A percentile compares a stretch with the other conserved stretches of the same genome.
These are phyloP conservation scores for Cyclotella kingstonii DNA, from an alignment of 108 stramenopile genomes.

Conservation along the genomic window DNA sequence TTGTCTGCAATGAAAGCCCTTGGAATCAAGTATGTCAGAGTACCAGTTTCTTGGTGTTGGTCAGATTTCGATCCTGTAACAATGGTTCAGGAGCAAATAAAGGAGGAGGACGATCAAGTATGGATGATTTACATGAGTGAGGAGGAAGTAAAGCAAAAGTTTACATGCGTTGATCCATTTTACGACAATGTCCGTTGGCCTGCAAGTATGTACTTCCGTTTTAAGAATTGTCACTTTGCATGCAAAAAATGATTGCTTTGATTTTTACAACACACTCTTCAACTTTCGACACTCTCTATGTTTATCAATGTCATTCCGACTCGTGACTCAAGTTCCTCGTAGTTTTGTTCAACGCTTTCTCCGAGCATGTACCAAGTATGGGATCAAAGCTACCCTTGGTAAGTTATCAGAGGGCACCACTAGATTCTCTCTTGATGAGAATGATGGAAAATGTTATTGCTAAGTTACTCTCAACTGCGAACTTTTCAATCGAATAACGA, in stretches of 20 bases:
- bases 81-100: conserved; percentile 26
- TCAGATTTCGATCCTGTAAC: conserved; percentile 57
- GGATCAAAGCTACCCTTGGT: conserved; percentile 46
- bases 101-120: conserved; percentile 3
- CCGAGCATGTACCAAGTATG: conserved; percentile 50
- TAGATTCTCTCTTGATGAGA: too few species aligned
- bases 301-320: too few species aligned
- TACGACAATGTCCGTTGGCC: conserved; percentile 59
- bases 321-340: conserved; percentile 43
- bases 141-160: conserved; percentile 44
- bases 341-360: conserved; percentile 50
- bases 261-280: too few species aligned
- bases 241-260: too few species aligned
- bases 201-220: conserved; percentile 33
- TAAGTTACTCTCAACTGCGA: neutral
- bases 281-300: too few species aligned
- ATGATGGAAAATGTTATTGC: too few species aligned
- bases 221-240: neutral
- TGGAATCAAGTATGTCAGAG: conserved; percentile 59
- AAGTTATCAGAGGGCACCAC: neutral
- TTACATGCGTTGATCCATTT: conserved; percentile 71
- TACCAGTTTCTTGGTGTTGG: conserved; percentile 77
- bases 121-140: conserved; percentile 21
- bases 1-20: conserved; percentile 38
- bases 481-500: conserved; percentile 12